Evolutionary conservation across 2,329 filamentous ascomycete species (phyloP), one percentile per base, ranked within the genome.

Genomic region (Plectosphaerella cucumerina): DNA sequence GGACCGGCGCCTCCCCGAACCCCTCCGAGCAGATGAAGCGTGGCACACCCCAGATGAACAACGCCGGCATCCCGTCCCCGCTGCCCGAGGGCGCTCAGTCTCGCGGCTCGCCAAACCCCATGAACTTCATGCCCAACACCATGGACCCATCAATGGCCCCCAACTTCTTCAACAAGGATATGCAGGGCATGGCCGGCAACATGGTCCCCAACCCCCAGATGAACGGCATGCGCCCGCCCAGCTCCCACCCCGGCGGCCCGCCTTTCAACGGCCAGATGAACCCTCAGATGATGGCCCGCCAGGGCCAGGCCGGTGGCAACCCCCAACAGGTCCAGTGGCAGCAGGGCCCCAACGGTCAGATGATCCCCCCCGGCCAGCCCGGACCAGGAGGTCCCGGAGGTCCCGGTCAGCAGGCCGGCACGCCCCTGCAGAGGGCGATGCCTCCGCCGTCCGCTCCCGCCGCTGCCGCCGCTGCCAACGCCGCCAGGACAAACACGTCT

Each of bases 21-120:
- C 86, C 89, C 20, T 75, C 79, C 43, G 89, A 92, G 55, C 86
- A 88, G 69, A 90, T 90, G 78, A 90, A 89, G 75, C 85, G 88
- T 47, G 83, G 83, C 47, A 89, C 86, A 22, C 86, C 87, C 22
- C 87, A 89, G 67, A 84, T 90, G 78, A 81, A 81, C 60, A 81
- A 81, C 52, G 79, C 79, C 35, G 83, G 80, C 50, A 83, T 90
- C 57, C 85, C 86, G 21, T 90, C 85, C 21, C 87, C 84, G 8
- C 76, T 88, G 55, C 85, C 86, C 3, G 88, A 89, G 62, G 86
- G 82, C 26, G 75, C 73, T 14, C 84, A 79, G 73, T 88, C 81
- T 53, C 80, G 77, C 60, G 81, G 77, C 68, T 89, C 85, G 52
- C 85, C 85, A 47, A 84, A 77, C 69, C 72, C 78, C 15, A 80